These are phyloP conservation scores for Beauveria sp. DNA, from an alignment of 2,329 filamentous ascomycete species.

Conservation along the genomic window DNA sequence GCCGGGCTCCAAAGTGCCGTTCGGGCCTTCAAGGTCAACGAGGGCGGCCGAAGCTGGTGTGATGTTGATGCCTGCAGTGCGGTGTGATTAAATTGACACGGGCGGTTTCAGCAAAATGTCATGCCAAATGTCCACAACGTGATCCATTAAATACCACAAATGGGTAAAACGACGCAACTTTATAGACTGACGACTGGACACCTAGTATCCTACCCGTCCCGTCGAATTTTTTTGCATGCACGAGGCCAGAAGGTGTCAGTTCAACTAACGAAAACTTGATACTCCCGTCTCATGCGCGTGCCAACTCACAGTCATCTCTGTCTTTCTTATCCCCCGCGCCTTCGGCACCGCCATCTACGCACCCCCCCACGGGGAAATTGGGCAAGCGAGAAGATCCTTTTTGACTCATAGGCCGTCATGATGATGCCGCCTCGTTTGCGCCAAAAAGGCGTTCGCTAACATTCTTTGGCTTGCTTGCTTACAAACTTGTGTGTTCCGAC, in stretches of 20 bases:
- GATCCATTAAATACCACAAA: background rate
- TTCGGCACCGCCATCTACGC: background rate
- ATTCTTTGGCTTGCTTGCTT: background rate
- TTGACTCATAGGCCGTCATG: background rate
- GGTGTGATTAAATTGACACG: background rate
- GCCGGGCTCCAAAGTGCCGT: background rate
- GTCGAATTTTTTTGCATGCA: too few relatives aligned
- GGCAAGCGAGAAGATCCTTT: background rate
- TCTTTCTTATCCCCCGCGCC: background rate
- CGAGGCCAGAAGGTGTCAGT: too few relatives aligned
- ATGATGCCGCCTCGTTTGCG: background rate
- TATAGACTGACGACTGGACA: background rate
- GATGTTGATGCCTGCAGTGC: background rate
- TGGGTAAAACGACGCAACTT: background rate
- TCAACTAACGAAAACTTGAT: too few relatives aligned
- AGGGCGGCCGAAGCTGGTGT: too few relatives aligned
- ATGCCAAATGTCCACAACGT: background rate
- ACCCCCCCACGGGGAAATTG: background rate
- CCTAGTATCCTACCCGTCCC: too few relatives aligned
- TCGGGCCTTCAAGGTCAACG: too few relatives aligned
- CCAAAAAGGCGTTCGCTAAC: background rate
- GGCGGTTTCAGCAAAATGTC: background rate
- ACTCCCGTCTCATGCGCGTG: background rate
- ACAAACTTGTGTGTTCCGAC: background rate
- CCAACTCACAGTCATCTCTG: background rate